These are phyloP conservation scores for Groenewaldozyma tartarivorans DNA, from an alignment of 805 yeast species.

Conservation along the genomic window DNA sequence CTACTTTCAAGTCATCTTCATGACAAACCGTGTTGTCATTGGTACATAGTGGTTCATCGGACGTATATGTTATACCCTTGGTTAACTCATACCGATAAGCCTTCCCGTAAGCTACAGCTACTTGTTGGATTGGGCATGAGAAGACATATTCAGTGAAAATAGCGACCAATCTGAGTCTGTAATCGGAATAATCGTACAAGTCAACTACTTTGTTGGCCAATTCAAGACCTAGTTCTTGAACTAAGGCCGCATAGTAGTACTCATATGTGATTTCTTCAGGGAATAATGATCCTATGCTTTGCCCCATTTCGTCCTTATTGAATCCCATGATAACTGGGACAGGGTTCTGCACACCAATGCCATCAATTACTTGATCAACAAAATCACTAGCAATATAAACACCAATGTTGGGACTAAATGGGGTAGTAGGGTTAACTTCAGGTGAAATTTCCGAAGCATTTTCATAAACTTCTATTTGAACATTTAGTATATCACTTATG, in stretches of 20 bases:
- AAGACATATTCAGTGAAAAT: conserved; percentile 18
- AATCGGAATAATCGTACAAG: conserved; percentile 3
- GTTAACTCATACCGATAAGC: conserved; percentile 19
- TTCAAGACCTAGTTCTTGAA: conserved; percentile 2
- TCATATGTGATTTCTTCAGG: conserved; percentile 4
- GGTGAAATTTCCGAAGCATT: not conserved
- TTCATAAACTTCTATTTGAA: conserved; percentile 4
- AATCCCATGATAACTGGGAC: conserved; percentile 21
- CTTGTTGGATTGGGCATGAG: conserved; percentile 18
- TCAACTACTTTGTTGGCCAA: conserved; percentile 8
- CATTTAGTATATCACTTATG: conserved; percentile 8
- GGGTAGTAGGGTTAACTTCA: conserved; percentile 14
- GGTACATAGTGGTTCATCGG: conserved; percentile 7
- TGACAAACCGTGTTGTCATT: conserved; percentile 20
- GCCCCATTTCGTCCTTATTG: conserved; percentile 19
- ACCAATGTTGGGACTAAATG: conserved; percentile 21
- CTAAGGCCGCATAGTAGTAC: not conserved
- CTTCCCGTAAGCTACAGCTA: not conserved
- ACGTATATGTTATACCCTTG: conserved; percentile 21
- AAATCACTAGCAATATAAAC: conserved; percentile 14
- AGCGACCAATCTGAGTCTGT: conserved; percentile 3
- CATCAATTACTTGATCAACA: conserved; percentile 7
- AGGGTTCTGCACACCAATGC: conserved; percentile 10
- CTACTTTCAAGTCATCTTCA: conserved; percentile 21
- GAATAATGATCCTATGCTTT: conserved; percentile 12